These are phyloP conservation scores for Lactifluus pinguis DNA, from an alignment of 768 basidiomycete species.

Conservation along the genomic window DNA sequence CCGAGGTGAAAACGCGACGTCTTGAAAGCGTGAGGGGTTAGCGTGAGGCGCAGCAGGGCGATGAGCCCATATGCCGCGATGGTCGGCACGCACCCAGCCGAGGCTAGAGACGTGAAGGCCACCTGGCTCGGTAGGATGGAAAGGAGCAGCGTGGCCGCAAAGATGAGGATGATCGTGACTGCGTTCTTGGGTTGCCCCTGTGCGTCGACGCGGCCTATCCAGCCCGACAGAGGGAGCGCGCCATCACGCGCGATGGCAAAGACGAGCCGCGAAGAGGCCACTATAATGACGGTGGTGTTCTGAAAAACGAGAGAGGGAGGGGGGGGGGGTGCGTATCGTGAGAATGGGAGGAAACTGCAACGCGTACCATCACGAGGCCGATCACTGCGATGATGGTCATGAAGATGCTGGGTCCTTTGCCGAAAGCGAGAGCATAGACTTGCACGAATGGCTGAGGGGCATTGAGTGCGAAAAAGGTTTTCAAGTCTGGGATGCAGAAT, in stretches of 20 bases:
- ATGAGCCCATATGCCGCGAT: conserved; percentile 86
- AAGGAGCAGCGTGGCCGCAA: conserved; percentile 68
- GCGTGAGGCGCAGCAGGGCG: conserved; percentile 60
- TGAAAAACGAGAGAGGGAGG: conserved; percentile 21
- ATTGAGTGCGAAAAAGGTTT: conserved; percentile 61
- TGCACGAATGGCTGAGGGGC: conserved; percentile 91
- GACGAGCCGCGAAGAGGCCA: conserved; percentile 83
- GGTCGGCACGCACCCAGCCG: conserved; percentile 78
- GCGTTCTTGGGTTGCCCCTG: conserved; percentile 76
- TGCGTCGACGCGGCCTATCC: conserved; percentile 70
- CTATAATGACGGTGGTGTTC: conserved; percentile 83
- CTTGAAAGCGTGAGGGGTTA: conserved; percentile 70
- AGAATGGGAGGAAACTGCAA: not conserved
- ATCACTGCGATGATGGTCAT: conserved; percentile 81
- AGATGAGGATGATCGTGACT: conserved; percentile 78
- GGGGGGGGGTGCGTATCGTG: too few species aligned
- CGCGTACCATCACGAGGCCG: conserved; percentile 72
- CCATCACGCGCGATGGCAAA: conserved; percentile 93
- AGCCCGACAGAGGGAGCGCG: conserved; percentile 71
- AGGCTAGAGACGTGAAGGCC: conserved; percentile 85
- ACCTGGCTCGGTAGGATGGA: conserved; percentile 84
- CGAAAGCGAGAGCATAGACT: conserved; percentile 76
- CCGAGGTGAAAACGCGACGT: conserved; percentile 68
- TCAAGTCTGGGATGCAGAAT: conserved; percentile 75
- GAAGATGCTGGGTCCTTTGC: conserved; percentile 68